A percentile compares a stretch with the other conserved stretches of the same genome.
Conservation (phyloP, 2,329 filamentous ascomycete species). For the Botrytis hyacinthi region DNA sequence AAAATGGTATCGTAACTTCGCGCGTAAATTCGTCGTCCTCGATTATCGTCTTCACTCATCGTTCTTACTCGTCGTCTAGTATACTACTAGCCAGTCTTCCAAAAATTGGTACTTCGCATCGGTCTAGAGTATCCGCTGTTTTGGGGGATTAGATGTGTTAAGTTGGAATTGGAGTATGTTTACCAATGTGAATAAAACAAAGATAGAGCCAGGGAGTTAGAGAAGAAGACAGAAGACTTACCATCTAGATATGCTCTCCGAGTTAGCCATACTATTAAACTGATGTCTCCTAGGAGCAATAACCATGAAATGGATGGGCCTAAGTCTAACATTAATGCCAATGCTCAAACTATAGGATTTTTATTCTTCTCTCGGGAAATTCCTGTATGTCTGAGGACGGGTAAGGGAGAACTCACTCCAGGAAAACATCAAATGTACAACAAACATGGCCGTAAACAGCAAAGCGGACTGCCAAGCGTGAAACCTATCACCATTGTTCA, state of each 20-base stretch:
- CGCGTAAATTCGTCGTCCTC: background rate
- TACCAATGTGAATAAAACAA: background rate
- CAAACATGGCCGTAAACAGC: conserved; percentile 70
- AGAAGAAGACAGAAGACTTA: conserved; percentile 38
- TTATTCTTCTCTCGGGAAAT: background rate
- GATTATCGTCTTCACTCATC: background rate
- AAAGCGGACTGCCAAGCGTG: conserved; percentile 94
- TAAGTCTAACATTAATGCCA: background rate
- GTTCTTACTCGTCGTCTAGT: conserved; percentile 71
- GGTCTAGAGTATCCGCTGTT: conserved; percentile 57
- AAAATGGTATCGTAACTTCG: conserved; percentile 1
- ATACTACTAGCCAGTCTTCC: conserved; percentile 83
- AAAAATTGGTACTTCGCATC: conserved; percentile 75
- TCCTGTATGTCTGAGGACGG: too few species aligned
- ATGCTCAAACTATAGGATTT: too few species aligned
- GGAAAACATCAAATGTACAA: conserved; percentile 81
- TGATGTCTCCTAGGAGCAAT: conserved; percentile 73
- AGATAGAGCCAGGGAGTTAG: background rate
- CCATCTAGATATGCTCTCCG: conserved; percentile 79
- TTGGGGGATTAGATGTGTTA: conserved; percentile 25
- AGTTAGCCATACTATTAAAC: conserved; percentile 72
- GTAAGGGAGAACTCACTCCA: conserved; percentile 58
- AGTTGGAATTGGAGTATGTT: background rate
- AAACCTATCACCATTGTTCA: conserved; percentile 56
- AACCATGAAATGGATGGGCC: conserved; percentile 72